Evolutionary conservation across 2,329 filamentous ascomycete species (phyloP), one percentile per base, ranked within the genome.

Genomic region (Botrytis sinoallii): DNA sequence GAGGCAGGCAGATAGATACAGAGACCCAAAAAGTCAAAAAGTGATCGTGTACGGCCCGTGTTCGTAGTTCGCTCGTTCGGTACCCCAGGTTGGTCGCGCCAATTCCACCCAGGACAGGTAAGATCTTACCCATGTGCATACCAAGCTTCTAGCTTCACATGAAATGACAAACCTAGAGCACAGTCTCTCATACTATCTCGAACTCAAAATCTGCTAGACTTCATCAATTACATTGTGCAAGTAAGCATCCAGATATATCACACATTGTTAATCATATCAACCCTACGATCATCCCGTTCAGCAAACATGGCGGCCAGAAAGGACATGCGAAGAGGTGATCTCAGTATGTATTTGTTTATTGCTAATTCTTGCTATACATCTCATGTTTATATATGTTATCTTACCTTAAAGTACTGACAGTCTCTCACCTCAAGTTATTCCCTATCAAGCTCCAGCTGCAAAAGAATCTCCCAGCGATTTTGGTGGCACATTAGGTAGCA

Each of bases 371-470:
- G 10, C 10, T 20, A 8, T 55, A 63, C 20, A 55, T 46, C 40
- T 18, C n/a, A 29, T 32, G 16, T 14, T 14, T 57, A 29, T 18
- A 8, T 32, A 29, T 46, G 29, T 40, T 16, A n/a, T 22, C 22
- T 38, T 18, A 59, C 8, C 29, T 4, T 4, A 40, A 57, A n/a
- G 10, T 69, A 46, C 25, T 46, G 32, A 29, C 32, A 48, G 20
- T n/a, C 18, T 48, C n/a, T 55, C n/a, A 20, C 59, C 40, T 72
- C 44, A 82, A 98, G 95, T 95, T 81, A 93, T 98, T 79, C 95
- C 95, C 75, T 98, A 96, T 83, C 90, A 93, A 83, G 92, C 92
- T 79, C 93, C 94, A 61, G 85, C 87, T 67, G 85, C 89, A 79
- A 90, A 91, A 79, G 88, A 89, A 79, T 87, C 85, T 76, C 85